Base-by-base conservation (phyloP, 768 basidiomycete species). In the Leccinum subgranulosum region DNA sequence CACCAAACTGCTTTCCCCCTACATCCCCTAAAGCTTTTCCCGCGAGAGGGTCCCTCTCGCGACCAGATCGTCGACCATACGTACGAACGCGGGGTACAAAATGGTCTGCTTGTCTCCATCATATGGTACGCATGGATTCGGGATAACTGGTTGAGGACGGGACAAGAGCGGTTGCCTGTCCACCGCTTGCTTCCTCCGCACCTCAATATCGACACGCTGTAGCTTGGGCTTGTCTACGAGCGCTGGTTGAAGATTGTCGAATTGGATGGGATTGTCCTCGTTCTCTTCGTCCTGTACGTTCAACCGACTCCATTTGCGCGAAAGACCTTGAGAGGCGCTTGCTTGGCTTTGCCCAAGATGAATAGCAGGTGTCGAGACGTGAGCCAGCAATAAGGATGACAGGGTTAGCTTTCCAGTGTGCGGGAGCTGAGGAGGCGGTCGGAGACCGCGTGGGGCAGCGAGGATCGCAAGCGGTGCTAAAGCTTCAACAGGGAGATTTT, bases 251-350 rank as follows among this genome's bases (percentile, higher is more conserved):
- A 75, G 60, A 54, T 71, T 55, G 6, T 64, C 60, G 28, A 77
- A 65, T 23, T 53, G 34, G 14, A 69, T 61, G 1, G 54, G 56
- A 23, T 61, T 11, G 3, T 53, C 55, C 10, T 62, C 54, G 11
- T 51, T 53, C 15, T 68, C 68, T 3, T 53, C 57, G 28, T 66
- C 71, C 29, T 63, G 70, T 10, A 60, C 64, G 11, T 64, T 50
- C 57, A 74, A 52, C 43, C 68, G 61, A 43, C 64, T 70, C 74
- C 75, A 72, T 55, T 62, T 73, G 50, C 74, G 75, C 31, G 66
- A 57, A 34, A 67, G 41, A 3, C 53, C 29, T 51, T 58, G 63
- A 4, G 62, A 52, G 3, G 56, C 51, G 23, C 56, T 64, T 21
- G 51, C n/a, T 53, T 63, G 63, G 48, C 57, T 62, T 15, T 34